Base-by-base conservation (phyloP, 345 rosid genomes). In the Ricinus communis region DNA sequence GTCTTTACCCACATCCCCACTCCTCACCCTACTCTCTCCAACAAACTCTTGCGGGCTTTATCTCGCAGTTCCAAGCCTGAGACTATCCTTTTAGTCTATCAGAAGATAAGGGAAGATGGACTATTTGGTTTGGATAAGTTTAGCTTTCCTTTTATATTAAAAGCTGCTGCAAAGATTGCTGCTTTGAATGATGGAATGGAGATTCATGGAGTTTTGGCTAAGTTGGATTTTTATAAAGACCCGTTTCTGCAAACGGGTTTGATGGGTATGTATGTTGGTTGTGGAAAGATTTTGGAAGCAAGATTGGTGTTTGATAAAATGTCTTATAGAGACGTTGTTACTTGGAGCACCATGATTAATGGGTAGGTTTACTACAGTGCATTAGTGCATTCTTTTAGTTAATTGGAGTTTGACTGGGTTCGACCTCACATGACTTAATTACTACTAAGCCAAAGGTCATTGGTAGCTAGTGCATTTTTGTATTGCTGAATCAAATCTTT, bases 291-390 rank as follows among this genome's bases (percentile, higher is more conserved):
- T 47, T 21, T 5, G 12, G 76, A 73, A 5, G 90, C 92, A 1
- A 85, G 91, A 31, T 68, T 70, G 24, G 51, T 80, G 86, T 91
- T 87, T 68, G 90, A 87, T 60, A 84, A 73, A 76, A 84, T 88
- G 83, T 61, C 86, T 46, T 79, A 79, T 0, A 70, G 84, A 62
- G 93, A 86, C 31, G 61, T 87, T 71, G 88, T 91, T 68, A 36
- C 85, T 0, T 91, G 94, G 91, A 85, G 83, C 71, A 77, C 76
- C 69, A 82, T 91, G 78, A 83, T 87, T 38, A 84, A 82, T 62
- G 86, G 92, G 87, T 87, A 80, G 57, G 74, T 45, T 57, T 75
- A 46, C 16, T 66, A 71, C n/a, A 16, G 1, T 51, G 46, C 10
- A 31, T 43, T 49, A 16, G 1, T 28, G 13, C 56, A 24, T n/a